Evolutionary conservation across 345 rosid genomes (phyloP).

Genomic region (rapeseed (Brassica napus)): DNA sequence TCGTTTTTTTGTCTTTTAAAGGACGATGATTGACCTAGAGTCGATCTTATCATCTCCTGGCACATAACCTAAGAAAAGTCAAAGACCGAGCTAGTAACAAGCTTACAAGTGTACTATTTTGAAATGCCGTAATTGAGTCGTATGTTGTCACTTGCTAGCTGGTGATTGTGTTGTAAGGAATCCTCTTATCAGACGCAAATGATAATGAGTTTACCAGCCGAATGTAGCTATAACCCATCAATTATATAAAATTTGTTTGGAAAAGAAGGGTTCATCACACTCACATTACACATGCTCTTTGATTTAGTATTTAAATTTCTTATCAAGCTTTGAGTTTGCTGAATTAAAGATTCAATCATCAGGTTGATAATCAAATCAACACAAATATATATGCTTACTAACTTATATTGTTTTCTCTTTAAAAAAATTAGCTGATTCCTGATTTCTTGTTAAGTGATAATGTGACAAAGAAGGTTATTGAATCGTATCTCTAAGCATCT

Average conservation of each 20-base stretch:
- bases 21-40: not conserved
- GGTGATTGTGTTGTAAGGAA: not conserved
- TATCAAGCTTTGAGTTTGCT: not conserved
- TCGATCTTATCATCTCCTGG: not conserved
- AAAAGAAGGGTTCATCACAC: not conserved
- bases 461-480: not conserved
- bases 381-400: not conserved
- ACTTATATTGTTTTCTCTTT: not conserved
- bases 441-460: not conserved
- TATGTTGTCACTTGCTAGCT: not conserved
- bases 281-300: not conserved
- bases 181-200: not conserved
- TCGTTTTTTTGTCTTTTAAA: not conserved
- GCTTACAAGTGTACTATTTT: not conserved
- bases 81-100: slow-evolving; percentile 6
- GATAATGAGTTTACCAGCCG: not conserved
- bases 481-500: not conserved
- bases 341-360: not conserved
- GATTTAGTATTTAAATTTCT: not conserved
- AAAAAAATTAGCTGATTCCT: not conserved
- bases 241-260: not conserved
- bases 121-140: not conserved
- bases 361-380: not conserved
- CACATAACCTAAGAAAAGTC: not conserved
- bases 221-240: not conserved